These are phyloP conservation scores for Centella asiatica DNA, from an alignment of 129 eudicot genomes.

Conservation along the genomic window DNA sequence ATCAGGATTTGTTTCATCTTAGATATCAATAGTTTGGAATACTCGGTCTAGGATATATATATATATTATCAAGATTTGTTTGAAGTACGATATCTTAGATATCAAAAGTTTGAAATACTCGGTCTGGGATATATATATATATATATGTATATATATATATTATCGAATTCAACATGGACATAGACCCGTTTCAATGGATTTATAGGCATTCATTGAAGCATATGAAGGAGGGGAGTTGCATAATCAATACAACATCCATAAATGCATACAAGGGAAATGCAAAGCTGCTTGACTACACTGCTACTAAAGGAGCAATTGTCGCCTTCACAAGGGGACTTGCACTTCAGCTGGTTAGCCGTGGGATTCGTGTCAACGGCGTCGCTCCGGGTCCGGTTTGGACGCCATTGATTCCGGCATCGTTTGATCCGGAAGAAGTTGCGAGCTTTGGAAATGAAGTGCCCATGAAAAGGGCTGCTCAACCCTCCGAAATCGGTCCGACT, in stretches of 20 bases:
- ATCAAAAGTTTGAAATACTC: too few species aligned
- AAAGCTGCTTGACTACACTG: slow-evolving; percentile 52
- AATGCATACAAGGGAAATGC: slow-evolving; percentile 67
- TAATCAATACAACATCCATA: slow-evolving; percentile 71
- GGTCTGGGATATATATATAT: too few species aligned
- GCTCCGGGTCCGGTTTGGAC: slow-evolving; percentile 98
- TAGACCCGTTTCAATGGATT: too few species aligned
- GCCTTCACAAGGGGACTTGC: slow-evolving; percentile 72
- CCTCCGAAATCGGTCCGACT: slow-evolving; percentile 60
- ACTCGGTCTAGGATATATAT: too few species aligned
- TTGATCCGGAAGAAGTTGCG: slow-evolving; percentile 40
- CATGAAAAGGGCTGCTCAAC: slow-evolving; percentile 83
- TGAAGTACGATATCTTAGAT: too few species aligned
- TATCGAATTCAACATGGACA: too few species aligned
- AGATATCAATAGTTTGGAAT: too few species aligned
- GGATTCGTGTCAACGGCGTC: slow-evolving; percentile 79
- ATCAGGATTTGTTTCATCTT: too few species aligned
- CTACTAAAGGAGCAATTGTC: slow-evolving; percentile 88
- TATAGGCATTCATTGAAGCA: slow-evolving; percentile 76
- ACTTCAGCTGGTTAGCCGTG: slow-evolving; percentile 53
- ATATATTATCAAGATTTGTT: too few species aligned
- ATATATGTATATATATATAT: too few species aligned
- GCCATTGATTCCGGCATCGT: slow-evolving; percentile 75
- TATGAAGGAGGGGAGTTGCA: slow-evolving; percentile 66
- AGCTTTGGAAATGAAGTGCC: slow-evolving; percentile 66